phyloP scores from a whole-genome alignment of 176 grass and related monocot species.

The Bromus sterilis region DNA sequence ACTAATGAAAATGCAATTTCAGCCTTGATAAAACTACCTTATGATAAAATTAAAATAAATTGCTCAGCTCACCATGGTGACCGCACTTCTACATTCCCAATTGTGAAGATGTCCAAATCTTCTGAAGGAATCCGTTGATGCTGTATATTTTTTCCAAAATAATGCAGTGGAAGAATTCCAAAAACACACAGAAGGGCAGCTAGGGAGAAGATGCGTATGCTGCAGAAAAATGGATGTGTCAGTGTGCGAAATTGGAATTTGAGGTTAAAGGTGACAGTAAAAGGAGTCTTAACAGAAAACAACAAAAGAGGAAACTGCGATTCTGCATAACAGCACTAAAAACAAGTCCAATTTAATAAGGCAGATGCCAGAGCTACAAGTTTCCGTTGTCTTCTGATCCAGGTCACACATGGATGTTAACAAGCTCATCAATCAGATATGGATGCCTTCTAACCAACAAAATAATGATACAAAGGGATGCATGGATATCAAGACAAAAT shows the following conservation, averaged over 20 bases:
- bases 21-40: background rate
- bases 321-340: background rate
- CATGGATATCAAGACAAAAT: slow-evolving; percentile 4
- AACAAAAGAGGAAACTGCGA: background rate
- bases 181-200: slow-evolving; percentile 73
- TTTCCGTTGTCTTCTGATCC: background rate
- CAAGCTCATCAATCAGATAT: background rate
- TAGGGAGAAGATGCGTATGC: slow-evolving; percentile 86
- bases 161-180: slow-evolving; percentile 76
- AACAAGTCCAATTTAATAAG: background rate
- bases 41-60: background rate
- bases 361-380: background rate
- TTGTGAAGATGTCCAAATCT: slow-evolving; percentile 69
- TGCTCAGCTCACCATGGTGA: slow-evolving; percentile 60
- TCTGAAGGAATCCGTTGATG: slow-evolving; percentile 49
- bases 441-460: background rate
- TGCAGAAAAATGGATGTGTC: slow-evolving; percentile 26
- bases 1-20: background rate
- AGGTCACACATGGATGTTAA: background rate
- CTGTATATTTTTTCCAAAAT: slow-evolving; percentile 57
- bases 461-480: background rate
- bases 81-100: slow-evolving; percentile 47
- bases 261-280: background rate
- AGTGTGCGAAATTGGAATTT: background rate
- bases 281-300: background rate